Evolutionary conservation across 2,329 filamentous ascomycete species (phyloP).

Genomic region (Phyllosticta capitalensis): DNA sequence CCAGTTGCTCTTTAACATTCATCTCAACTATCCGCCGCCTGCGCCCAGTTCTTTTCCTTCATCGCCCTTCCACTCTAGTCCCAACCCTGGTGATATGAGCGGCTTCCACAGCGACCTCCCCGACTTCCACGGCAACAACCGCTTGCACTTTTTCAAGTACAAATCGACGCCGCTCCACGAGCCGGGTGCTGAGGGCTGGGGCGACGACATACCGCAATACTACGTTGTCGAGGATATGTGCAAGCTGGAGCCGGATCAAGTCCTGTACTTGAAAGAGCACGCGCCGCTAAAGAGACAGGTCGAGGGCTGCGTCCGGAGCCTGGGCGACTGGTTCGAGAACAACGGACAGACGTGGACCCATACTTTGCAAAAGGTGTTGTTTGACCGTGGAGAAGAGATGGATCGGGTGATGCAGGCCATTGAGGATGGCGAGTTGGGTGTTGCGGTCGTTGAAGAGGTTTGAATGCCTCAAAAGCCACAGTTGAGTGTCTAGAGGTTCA

Average conservation of each 20-base stretch:
- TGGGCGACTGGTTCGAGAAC: conserved; percentile 54
- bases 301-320: conserved; percentile 40
- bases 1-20: conserved; percentile 44
- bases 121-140: conserved; percentile 21
- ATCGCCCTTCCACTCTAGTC: conserved; percentile 22
- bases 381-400: conserved; percentile 44
- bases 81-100: conserved; percentile 15
- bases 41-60: conserved; percentile 34
- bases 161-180: conserved; percentile 41
- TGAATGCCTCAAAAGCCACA: neutral
- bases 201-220: conserved; percentile 54
- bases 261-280: conserved; percentile 48
- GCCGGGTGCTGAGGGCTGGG: conserved; percentile 52
- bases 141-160: conserved; percentile 37
- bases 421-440: conserved; percentile 61
- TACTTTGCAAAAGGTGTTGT: conserved; percentile 48
- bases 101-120: conserved; percentile 21
- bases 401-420: conserved; percentile 53
- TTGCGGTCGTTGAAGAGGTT: conserved; percentile 33
- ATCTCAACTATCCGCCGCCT: conserved; percentile 39
- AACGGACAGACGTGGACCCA: conserved; percentile 54
- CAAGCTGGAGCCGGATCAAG: conserved; percentile 52
- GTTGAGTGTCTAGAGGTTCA: neutral
- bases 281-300: conserved; percentile 49
- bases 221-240: conserved; percentile 56